A percentile compares a stretch with the other conserved stretches of the same genome.
These are phyloP conservation scores for Backusella australiensis DNA, from an alignment of 192 early-diverging fungal genomes.

Conservation along the genomic window DNA sequence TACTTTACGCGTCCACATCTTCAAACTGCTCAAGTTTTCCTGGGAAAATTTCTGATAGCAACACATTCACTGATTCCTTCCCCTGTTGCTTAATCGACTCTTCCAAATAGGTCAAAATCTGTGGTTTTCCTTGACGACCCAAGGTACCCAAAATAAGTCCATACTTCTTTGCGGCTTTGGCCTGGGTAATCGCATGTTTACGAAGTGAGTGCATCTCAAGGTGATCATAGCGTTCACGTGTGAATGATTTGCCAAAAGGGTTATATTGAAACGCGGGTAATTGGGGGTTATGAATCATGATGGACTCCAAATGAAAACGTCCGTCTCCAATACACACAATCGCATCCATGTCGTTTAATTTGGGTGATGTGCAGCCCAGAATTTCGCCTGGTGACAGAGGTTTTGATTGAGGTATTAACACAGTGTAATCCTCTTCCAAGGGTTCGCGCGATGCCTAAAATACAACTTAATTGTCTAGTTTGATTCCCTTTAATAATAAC, in stretches of 20 bases:
- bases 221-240: constrained; percentile 92
- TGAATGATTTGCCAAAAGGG: constrained; percentile 91
- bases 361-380: constrained; percentile 93
- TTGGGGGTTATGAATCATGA: constrained; percentile 96
- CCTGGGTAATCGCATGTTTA: constrained; percentile 76
- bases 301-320: constrained; percentile 96
- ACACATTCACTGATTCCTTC: constrained; percentile 67
- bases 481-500: neutral
- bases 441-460: constrained; percentile 49
- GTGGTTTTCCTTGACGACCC: constrained; percentile 93
- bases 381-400: constrained; percentile 96
- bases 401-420: constrained; percentile 88
- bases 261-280: constrained; percentile 93
- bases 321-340: constrained; percentile 92
- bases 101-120: constrained; percentile 80
- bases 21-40: constrained; percentile 87
- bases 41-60: constrained; percentile 95
- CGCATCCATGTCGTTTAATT: constrained; percentile 68
- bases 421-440: constrained; percentile 61
- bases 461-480: neutral
- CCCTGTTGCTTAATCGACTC: constrained; percentile 56
- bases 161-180: constrained; percentile 72
- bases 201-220: constrained; percentile 87
- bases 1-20: constrained; percentile 70
- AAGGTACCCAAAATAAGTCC: constrained; percentile 95